Evolutionary conservation across 352 stramenopile species (phyloP).

Genomic region (Plasmopara viticola): DNA sequence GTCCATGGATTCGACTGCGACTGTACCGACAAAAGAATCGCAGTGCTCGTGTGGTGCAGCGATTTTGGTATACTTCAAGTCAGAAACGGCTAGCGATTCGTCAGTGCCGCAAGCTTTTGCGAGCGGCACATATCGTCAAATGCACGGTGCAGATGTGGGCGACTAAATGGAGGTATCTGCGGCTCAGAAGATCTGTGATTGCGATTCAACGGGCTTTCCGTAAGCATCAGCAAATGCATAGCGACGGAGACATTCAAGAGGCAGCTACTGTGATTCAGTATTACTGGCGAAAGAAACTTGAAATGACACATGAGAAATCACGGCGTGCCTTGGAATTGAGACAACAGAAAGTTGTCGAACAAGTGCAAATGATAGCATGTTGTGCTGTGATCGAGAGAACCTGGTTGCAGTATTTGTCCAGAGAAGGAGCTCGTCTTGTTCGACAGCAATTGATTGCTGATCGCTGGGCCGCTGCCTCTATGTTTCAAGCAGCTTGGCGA

Average conservation of each 20-base stretch:
- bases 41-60: conserved; percentile 54
- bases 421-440: conserved; percentile 25
- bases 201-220: conserved; percentile 34
- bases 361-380: conserved; percentile 23
- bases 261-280: conserved; percentile 31
- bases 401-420: conserved; percentile 34
- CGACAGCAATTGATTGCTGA: conserved; percentile 31
- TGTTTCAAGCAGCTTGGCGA: conserved; percentile 33
- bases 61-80: conserved; percentile 80
- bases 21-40: conserved; percentile 56
- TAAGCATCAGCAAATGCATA: conserved; percentile 12
- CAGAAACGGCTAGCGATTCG: conserved; percentile 63
- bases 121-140: conserved; percentile 53
- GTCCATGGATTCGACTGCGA: conserved; percentile 40
- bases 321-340: conserved; percentile 10
- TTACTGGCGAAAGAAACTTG: conserved; percentile 27
- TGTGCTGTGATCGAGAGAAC: conserved; percentile 34
- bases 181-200: conserved; percentile 26
- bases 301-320: conserved; percentile 17
- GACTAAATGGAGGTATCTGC: conserved; percentile 21
- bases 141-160: conserved; percentile 25
- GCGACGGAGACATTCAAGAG: conserved; percentile 15
- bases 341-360: conserved; percentile 20
- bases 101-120: conserved; percentile 54
- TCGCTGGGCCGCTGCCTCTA: conserved; percentile 17